A percentile compares a stretch with the other conserved stretches of the same genome.
phyloP scores from a whole-genome alignment of 106 monocot genomes.

The Acorus gramineus region DNA sequence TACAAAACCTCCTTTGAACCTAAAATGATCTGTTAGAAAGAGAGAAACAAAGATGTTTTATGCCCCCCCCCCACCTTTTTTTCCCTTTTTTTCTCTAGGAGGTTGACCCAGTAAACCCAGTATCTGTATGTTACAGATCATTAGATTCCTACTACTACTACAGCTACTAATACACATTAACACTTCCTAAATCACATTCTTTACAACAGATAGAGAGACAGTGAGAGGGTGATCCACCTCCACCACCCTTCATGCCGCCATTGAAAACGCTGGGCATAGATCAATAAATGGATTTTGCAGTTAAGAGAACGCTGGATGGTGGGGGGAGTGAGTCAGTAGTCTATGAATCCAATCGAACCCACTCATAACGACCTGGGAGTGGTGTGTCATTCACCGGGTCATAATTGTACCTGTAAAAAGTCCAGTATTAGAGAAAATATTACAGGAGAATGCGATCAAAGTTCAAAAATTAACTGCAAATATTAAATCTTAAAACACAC shows the following conservation, averaged over 20 bases:
- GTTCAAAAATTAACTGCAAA: too few species aligned
- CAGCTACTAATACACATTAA: neutral
- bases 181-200: neutral
- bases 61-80: neutral
- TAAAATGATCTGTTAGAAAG: conserved; percentile 3
- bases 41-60: neutral
- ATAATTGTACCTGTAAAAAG: conserved; percentile 52
- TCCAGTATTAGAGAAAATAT: too few species aligned
- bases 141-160: neutral
- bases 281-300: neutral
- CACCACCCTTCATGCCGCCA: neutral
- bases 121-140: conserved; percentile 9
- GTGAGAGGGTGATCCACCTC: neutral
- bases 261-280: conserved; percentile 15
- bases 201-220: conserved; percentile 9
- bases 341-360: conserved; percentile 34
- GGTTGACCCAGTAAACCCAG: neutral
- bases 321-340: neutral
- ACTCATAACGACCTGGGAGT: conserved; percentile 57
- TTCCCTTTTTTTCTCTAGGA: neutral
- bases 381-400: conserved; percentile 51
- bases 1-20: neutral
- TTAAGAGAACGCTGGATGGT: too few species aligned
- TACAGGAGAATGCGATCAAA: too few species aligned
- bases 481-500: too few species aligned